Base-by-base conservation (phyloP, 805 yeast species). In the Naumovozyma dairenensis region DNA sequence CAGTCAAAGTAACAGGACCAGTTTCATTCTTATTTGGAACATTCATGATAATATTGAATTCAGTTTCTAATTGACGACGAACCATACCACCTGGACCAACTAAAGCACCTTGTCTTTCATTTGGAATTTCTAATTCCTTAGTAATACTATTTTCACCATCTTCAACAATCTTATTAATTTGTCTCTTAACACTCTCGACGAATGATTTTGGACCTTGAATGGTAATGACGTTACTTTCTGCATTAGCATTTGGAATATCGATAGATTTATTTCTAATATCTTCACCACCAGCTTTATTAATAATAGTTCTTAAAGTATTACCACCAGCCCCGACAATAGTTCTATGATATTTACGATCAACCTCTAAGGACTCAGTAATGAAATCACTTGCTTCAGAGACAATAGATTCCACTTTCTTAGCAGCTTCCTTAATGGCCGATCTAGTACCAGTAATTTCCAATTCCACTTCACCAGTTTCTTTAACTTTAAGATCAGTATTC, bases 41-140 rank as follows among this genome's bases (percentile, higher is more conserved):
- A 29, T 64, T 66, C 35, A 89, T 57, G 18, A 57, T 53, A 31
- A 83, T 87, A 10, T 66, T 64, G 56, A 69, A 82, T 48, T 80
- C 83, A 12, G 71, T 64, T 62, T 85, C 89, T 42, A 85, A 57
- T 8, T 72, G 65, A 45, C 80, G 79, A 60, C 89, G 83, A 38
- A 71, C 69, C 9, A 74, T 50, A 28, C 97, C 96, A 37, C 76
- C 75, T 25, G 85, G 76, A 25, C 97, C 97, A 56, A 89, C 74
- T 33, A 89, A 51, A 7, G 74, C 67, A 47, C 84, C 72, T 48
- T 83, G 89, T 52, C 78, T 80, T 38, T 75, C 80, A 53, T 75
- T 74, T 26, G 92, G 74, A 47, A 89, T 66, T 12, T 66, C 74
- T 37, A 69, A 46, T 25, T 64, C 68, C 43, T 67, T 78, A 25